phyloP scores from a whole-genome alignment of 768 basidiomycete genomes.

The Mycena belliarum region DNA sequence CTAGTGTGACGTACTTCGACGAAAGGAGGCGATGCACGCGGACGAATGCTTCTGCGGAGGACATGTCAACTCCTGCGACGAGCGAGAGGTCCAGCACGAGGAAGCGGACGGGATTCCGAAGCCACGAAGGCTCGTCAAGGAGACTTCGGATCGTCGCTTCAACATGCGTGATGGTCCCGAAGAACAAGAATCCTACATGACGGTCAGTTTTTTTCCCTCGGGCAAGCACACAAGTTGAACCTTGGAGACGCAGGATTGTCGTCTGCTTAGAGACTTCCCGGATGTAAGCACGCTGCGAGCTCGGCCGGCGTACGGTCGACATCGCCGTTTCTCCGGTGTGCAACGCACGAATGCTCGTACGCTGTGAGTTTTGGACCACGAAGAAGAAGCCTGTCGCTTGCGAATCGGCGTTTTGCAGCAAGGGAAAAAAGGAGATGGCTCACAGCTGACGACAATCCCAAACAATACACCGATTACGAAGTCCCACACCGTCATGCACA shows the following conservation, averaged over 20 bases:
- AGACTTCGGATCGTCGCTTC: conserved; percentile 83
- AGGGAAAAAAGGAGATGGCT: conserved; percentile 26
- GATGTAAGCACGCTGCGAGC: conserved; percentile 84
- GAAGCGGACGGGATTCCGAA: conserved; percentile 79
- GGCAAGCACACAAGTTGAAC: conserved; percentile 31
- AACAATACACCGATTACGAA: conserved; percentile 93
- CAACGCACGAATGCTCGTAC: conserved; percentile 79
- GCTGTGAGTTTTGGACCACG: conserved; percentile 91
- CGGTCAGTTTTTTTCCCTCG: no score
- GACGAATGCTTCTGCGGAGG: conserved; percentile 92
- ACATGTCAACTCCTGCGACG: conserved; percentile 91
- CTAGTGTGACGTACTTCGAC: conserved; percentile 76
- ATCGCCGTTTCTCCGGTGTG: conserved; percentile 83
- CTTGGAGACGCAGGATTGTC: conserved; percentile 84
- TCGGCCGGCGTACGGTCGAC: conserved; percentile 90
- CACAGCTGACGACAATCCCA: conserved; percentile 90
- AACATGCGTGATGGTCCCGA: conserved; percentile 89
- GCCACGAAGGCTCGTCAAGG: conserved; percentile 72
- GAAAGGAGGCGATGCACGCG: conserved; percentile 81
- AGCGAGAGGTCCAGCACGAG: conserved; percentile 85
- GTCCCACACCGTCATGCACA: conserved; percentile 93
- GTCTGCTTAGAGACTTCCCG: conserved; percentile 93
- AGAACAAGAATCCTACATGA: conserved; percentile 80
- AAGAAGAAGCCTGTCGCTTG: conserved; percentile 80
- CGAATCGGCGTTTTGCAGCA: not conserved